Percentiles rank a stretch among this genome's conserved stretches.
Conservation (phyloP, 352 stramenopile species). For the Aphanomyces euteiches region DNA sequence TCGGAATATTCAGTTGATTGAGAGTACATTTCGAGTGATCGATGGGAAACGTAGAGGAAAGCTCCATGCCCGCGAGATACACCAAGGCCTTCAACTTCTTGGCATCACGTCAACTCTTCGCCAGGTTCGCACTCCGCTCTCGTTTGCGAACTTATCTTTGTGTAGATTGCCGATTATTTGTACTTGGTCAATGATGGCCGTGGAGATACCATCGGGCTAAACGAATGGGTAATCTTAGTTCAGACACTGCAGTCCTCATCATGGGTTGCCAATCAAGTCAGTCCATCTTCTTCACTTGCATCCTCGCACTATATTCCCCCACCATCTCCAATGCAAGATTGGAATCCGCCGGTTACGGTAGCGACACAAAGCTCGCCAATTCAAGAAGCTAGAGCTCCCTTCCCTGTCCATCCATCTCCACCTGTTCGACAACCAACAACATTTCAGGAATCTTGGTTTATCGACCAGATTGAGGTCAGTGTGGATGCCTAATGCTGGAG, state of each 20-base stretch:
- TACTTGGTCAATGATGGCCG: conserved; percentile 23
- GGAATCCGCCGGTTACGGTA: background rate
- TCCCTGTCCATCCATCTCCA: too few species aligned
- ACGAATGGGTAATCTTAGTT: conserved; percentile 14
- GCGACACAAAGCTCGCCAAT: background rate
- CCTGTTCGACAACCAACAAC: background rate
- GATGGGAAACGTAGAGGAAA: conserved; percentile 9
- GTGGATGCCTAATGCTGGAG: background rate
- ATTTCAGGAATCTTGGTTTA: conserved; percentile 23
- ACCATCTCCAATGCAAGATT: too few species aligned
- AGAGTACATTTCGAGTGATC: conserved; percentile 21
- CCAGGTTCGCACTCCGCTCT: background rate
- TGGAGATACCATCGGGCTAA: conserved; percentile 18
- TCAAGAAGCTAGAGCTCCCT: background rate
- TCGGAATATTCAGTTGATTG: conserved; percentile 1
- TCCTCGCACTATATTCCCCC: too few species aligned
- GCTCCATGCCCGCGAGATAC: conserved; percentile 17
- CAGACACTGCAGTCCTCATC: conserved; percentile 22
- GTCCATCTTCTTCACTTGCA: background rate
- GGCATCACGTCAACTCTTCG: background rate
- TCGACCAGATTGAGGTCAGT: conserved; percentile 23
- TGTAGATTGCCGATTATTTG: conserved; percentile 24
- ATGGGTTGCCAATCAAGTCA: background rate
- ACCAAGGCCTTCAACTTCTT: conserved; percentile 25
- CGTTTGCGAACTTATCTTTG: background rate